Conservation (phyloP, 2,329 filamentous ascomycete genomes). For the Colletotrichum theobromicola region DNA sequence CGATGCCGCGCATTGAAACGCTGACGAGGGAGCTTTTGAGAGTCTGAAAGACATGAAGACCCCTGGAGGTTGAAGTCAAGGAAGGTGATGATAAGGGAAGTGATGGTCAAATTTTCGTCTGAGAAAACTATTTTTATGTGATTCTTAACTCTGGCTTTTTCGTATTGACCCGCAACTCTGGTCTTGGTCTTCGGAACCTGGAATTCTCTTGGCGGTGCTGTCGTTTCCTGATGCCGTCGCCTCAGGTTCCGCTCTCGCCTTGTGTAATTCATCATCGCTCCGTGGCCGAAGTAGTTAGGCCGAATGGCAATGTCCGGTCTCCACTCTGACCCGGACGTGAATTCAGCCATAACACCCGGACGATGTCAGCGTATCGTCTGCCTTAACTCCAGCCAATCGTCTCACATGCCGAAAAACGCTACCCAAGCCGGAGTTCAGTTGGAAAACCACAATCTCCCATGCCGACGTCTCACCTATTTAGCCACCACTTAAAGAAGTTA, state of each 20-base stretch:
- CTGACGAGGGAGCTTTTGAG: neutral
- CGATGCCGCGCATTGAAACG: neutral
- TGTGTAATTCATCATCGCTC: neutral
- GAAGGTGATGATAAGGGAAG: neutral
- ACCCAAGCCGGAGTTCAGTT: fast-evolving
- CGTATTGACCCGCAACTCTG: neutral
- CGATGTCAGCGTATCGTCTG: neutral
- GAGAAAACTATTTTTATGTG: neutral
- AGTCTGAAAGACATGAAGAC: neutral
- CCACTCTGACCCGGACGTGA: neutral
- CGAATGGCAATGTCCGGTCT: neutral
- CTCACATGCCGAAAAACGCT: neutral
- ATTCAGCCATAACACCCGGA: neutral
- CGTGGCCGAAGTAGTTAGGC: neutral
- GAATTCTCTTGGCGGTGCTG: neutral
- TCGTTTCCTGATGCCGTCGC: neutral
- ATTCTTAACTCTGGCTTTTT: neutral
- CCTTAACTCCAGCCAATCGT: neutral
- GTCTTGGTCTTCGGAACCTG: neutral
- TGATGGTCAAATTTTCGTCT: fast-evolving
- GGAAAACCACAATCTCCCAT: neutral
- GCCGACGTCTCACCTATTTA: fast-evolving
- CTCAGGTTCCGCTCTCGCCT: neutral
- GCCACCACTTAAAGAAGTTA: neutral
- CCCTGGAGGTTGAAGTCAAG: neutral